Conservation (phyloP, 1,139 yeast species). For the Taphrina sp. region DNA sequence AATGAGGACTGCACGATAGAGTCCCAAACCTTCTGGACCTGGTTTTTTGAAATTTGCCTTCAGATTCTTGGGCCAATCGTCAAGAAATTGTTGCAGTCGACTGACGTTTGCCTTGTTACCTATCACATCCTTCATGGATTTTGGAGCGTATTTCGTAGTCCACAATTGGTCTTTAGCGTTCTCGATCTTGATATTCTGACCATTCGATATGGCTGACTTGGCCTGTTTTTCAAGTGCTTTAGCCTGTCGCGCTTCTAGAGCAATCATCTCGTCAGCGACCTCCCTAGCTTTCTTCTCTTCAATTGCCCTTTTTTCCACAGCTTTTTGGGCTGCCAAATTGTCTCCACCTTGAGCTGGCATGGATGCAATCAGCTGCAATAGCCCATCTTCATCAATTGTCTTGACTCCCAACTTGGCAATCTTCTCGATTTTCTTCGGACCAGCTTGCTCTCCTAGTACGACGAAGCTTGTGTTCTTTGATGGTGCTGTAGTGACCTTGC, state of each 20-base stretch:
- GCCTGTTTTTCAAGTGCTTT: constrained; percentile 33
- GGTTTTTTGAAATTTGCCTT: constrained; percentile 57
- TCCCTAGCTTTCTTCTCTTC: constrained; percentile 50
- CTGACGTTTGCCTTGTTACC: constrained; percentile 81
- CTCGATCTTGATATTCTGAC: constrained; percentile 41
- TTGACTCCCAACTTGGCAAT: constrained; percentile 71
- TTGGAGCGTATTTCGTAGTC: constrained; percentile 94
- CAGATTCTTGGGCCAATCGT: constrained; percentile 62
- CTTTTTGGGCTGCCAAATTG: constrained; percentile 71
- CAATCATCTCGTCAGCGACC: constrained; percentile 47
- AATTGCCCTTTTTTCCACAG: constrained; percentile 63
- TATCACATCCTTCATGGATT: constrained; percentile 68
- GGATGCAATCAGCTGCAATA: constrained; percentile 62
- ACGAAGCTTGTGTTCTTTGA: constrained; percentile 84
- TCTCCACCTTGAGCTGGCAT: constrained; percentile 95
- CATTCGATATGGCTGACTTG: constrained; percentile 43
- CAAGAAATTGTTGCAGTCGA: constrained; percentile 68
- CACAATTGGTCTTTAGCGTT: constrained; percentile 52
- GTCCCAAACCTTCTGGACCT: constrained; percentile 57
- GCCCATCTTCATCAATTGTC: constrained; percentile 85
- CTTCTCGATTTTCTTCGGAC: constrained; percentile 87
- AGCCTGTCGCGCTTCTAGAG: constrained; percentile 38
- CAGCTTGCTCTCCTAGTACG: constrained; percentile 93
- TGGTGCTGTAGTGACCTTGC: constrained; percentile 84
- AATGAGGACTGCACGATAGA: constrained; percentile 75